Percentiles rank a stretch among this genome's conserved stretches.
Evolutionary conservation across 495 filamentous ascomycete genomes (phyloP).

Genomic region (Penicillium robsamsonii): DNA sequence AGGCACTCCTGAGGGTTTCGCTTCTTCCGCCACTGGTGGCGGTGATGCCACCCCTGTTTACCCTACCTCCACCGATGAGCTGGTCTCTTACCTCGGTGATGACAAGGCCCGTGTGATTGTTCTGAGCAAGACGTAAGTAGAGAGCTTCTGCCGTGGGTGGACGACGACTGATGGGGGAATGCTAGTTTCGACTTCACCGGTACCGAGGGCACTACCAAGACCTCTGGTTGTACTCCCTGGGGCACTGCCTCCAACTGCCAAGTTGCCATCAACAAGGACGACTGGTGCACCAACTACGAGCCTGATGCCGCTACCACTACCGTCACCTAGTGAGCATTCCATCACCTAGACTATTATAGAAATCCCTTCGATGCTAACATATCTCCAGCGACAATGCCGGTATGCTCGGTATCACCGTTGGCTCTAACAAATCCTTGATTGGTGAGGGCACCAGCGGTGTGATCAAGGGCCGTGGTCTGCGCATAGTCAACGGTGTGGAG

Average conservation of each 20-base stretch:
- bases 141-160: neutral
- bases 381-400: conserved; percentile 38
- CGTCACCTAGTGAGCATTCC: conserved; percentile 36
- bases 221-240: conserved; percentile 47
- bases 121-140: conserved; percentile 29
- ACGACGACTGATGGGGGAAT: neutral
- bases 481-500: conserved; percentile 39
- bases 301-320: conserved; percentile 30
- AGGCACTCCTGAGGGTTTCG: conserved; percentile 41
- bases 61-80: conserved; percentile 37
- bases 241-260: conserved; percentile 44
- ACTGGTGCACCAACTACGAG: conserved; percentile 48
- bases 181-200: conserved; percentile 40
- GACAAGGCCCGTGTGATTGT: conserved; percentile 37
- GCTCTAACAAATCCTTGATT: conserved; percentile 46
- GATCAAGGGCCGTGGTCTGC: conserved; percentile 46
- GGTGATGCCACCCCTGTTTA: conserved; percentile 39
- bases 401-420: conserved; percentile 42
- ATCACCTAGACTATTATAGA: neutral
- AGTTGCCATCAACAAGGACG: conserved; percentile 52
- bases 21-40: conserved; percentile 43
- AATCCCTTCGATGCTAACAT: conserved; percentile 1
- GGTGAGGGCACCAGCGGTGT: conserved; percentile 37
- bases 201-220: conserved; percentile 40
- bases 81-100: conserved; percentile 44